A percentile compares a stretch with the other conserved stretches of the same genome.
Evolutionary conservation across 371 early-diverging fungal species (phyloP).

Genomic region (Mortierella sp.): DNA sequence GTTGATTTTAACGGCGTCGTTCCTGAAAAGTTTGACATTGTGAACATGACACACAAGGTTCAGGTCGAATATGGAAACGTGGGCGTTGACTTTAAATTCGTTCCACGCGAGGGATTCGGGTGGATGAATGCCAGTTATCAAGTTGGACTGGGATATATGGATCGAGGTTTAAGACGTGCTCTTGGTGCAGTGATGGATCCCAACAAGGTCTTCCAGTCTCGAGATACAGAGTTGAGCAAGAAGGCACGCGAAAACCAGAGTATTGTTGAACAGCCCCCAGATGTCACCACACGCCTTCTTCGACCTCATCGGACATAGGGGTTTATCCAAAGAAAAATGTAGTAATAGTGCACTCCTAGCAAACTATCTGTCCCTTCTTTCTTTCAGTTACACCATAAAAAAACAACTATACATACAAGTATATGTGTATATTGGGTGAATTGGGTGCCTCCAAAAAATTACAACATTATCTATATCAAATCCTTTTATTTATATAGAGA

Average conservation of each 20-base stretch:
- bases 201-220: conserved; percentile 67
- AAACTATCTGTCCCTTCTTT: no score
- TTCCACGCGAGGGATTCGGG: conserved; percentile 96
- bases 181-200: conserved; percentile 87
- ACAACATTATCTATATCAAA: no score
- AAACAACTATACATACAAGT: background rate
- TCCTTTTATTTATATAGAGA: no score
- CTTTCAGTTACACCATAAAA: background rate
- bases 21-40: conserved; percentile 97
- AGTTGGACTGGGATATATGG: conserved; percentile 85
- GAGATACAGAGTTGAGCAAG: background rate
- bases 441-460: no score
- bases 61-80: conserved; percentile 97
- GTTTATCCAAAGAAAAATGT: background rate
- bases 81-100: conserved; percentile 93
- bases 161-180: conserved; percentile 79
- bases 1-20: conserved; percentile 98
- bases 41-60: conserved; percentile 89
- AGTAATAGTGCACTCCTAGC: no score
- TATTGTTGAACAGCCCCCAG: conserved; percentile 38
- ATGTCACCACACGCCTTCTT: conserved; percentile 45
- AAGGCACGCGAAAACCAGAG: conserved; percentile 5
- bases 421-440: no score
- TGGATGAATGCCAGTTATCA: conserved; percentile 98
- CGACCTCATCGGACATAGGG: conserved; percentile 15